Conservation (phyloP, 306 rosid species). For the Morella rubra region DNA sequence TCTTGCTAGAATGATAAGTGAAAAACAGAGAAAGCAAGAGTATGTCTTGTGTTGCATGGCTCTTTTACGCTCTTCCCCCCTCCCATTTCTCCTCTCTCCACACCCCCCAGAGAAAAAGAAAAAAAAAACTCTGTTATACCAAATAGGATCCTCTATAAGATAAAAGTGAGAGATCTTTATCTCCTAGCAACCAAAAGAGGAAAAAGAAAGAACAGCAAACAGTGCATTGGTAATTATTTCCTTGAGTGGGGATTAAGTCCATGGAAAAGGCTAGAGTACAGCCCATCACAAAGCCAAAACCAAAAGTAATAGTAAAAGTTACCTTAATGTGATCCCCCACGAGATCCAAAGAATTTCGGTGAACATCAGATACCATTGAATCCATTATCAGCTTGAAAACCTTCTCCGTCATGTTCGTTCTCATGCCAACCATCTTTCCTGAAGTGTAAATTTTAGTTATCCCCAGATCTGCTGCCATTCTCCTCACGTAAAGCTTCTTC, state of each 20-base stretch:
- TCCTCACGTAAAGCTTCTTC: conserved; percentile 80
- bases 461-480: conserved; percentile 98
- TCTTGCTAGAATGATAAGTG: conserved; percentile 13
- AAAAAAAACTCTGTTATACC: background rate
- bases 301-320: conserved; percentile 22
- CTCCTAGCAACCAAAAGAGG: background rate
- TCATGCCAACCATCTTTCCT: conserved; percentile 73
- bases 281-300: conserved; percentile 20
- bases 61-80: no score
- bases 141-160: conserved; percentile 9
- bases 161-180: background rate
- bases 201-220: conserved; percentile 1
- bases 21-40: background rate
- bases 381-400: conserved; percentile 77
- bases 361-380: conserved; percentile 70
- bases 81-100: background rate
- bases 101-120: background rate
- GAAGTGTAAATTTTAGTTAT: conserved; percentile 62
- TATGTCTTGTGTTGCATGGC: background rate
- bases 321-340: conserved; percentile 83
- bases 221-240: background rate
- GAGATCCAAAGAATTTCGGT: conserved; percentile 62
- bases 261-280: conserved; percentile 6
- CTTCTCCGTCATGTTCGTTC: conserved; percentile 67
- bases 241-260: background rate